Conservation (phyloP, 2,329 filamentous ascomycete species). For the Mollisiaceae sp. region DNA sequence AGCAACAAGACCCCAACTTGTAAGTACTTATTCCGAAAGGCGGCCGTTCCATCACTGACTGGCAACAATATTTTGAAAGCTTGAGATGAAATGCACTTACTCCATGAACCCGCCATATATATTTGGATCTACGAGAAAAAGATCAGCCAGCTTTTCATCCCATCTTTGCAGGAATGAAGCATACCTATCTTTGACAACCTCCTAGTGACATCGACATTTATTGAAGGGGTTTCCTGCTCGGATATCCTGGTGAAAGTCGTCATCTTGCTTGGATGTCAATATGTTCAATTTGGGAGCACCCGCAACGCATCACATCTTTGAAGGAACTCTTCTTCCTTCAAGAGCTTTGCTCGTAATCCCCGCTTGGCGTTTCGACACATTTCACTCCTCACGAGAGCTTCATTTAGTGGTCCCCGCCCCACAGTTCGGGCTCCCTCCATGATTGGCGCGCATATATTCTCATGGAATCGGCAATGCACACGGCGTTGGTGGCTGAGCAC, state of each 20-base stretch:
- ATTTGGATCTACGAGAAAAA: constrained; percentile 60
- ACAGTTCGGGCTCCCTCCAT: constrained; percentile 10
- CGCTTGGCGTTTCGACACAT: background rate
- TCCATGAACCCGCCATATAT: constrained; percentile 87
- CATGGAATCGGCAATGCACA: background rate
- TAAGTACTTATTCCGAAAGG: background rate
- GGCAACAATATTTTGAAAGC: background rate
- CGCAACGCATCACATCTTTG: background rate
- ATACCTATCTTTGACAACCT: constrained; percentile 68
- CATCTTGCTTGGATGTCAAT: constrained; percentile 63
- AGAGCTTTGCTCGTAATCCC: background rate
- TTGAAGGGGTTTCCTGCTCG: constrained; percentile 64
- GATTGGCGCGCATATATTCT: constrained; percentile 34
- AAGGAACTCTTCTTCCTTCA: background rate
- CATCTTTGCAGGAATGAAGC: background rate
- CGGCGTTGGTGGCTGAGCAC: background rate
- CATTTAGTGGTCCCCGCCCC: constrained; percentile 8
- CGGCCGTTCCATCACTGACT: background rate
- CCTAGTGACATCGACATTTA: constrained; percentile 68
- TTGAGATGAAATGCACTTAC: constrained; percentile 47
- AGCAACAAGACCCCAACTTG: background rate
- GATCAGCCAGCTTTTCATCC: constrained; percentile 11
- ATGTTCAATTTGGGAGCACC: background rate
- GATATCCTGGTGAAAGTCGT: constrained; percentile 73
- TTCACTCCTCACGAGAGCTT: constrained; percentile 6